phyloP scores from a whole-genome alignment of 352 stramenopile genomes.

The Blastocystis sp. region DNA sequence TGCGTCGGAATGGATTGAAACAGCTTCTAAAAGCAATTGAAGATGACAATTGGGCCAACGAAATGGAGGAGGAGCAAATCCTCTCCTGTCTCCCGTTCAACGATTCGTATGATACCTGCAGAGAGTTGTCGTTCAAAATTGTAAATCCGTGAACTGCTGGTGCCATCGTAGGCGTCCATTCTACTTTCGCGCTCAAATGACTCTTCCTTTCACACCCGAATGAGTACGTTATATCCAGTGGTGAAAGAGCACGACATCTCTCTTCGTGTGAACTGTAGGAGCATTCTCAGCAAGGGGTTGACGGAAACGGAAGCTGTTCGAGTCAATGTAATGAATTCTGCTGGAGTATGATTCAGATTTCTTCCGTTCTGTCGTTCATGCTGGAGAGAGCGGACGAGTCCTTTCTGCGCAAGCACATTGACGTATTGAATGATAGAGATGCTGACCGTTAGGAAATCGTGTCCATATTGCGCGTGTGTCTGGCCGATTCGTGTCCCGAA shows the following conservation, averaged over 20 bases:
- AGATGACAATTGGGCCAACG: background rate
- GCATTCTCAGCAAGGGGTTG: background rate
- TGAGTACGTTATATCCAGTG: background rate
- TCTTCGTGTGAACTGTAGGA: background rate
- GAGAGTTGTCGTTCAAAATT: constrained; percentile 35
- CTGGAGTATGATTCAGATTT: background rate
- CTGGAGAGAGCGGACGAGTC: background rate
- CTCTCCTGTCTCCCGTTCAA: background rate
- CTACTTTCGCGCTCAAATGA: background rate
- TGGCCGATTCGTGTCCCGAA: constrained; percentile 16
- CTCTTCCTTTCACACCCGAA: background rate
- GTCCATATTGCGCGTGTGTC: background rate
- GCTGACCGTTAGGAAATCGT: constrained; percentile 4
- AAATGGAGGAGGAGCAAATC: background rate
- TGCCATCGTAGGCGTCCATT: constrained; percentile 3
- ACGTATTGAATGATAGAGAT: background rate
- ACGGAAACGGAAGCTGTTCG: constrained; percentile 22
- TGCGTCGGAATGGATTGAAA: background rate
- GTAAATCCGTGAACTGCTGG: background rate
- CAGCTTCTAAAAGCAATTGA: constrained; percentile 1
- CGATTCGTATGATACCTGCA: constrained; percentile 42
- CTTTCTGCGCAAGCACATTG: constrained; percentile 32
- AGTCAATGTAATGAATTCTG: background rate
- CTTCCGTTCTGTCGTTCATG: constrained; percentile 12
- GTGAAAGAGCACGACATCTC: background rate